phyloP scores from a whole-genome alignment of 495 filamentous ascomycete genomes.

The Evansstolkia leycettana region DNA sequence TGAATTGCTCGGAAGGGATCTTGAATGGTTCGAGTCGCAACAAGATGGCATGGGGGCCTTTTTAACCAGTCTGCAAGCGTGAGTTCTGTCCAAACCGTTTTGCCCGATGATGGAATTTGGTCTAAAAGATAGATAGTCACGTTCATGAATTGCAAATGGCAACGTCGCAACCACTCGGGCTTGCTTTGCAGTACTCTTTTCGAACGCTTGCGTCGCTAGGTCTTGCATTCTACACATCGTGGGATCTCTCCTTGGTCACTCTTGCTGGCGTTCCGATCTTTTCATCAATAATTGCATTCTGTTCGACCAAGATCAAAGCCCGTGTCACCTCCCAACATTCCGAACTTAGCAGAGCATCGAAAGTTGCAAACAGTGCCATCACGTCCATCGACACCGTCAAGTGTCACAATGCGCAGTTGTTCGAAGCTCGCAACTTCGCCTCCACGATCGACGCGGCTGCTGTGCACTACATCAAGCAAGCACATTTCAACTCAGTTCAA shows the following conservation, averaged over 20 bases:
- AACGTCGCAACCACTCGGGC: slow-evolving; percentile 66
- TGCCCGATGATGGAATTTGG: too few relatives aligned
- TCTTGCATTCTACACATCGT: slow-evolving; percentile 67
- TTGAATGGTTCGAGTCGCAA: slow-evolving; percentile 73
- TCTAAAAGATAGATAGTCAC: slow-evolving; percentile 49
- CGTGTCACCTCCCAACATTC: slow-evolving; percentile 57
- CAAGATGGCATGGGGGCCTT: slow-evolving; percentile 61
- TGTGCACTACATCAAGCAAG: slow-evolving; percentile 53
- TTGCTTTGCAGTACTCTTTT: slow-evolving; percentile 47
- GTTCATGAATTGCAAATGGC: slow-evolving; percentile 72
- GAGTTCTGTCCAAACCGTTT: slow-evolving; percentile 14
- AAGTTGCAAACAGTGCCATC: slow-evolving; percentile 56
- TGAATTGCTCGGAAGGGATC: slow-evolving; percentile 55
- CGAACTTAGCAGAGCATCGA: slow-evolving; percentile 59
- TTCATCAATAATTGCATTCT: slow-evolving; percentile 40
- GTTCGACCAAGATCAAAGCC: slow-evolving; percentile 48
- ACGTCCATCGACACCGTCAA: slow-evolving; percentile 78
- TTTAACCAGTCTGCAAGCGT: slow-evolving; percentile 64
- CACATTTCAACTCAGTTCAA: slow-evolving; percentile 53
- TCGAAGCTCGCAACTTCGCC: slow-evolving; percentile 56
- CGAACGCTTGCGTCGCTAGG: slow-evolving; percentile 49
- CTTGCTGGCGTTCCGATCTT: slow-evolving; percentile 63
- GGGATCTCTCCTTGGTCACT: slow-evolving; percentile 76
- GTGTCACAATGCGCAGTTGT: slow-evolving; percentile 63
- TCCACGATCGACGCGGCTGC: slow-evolving; percentile 46